Conservation (phyloP, 2,329 filamentous ascomycete genomes). For the Aspergillus unguis region DNA sequence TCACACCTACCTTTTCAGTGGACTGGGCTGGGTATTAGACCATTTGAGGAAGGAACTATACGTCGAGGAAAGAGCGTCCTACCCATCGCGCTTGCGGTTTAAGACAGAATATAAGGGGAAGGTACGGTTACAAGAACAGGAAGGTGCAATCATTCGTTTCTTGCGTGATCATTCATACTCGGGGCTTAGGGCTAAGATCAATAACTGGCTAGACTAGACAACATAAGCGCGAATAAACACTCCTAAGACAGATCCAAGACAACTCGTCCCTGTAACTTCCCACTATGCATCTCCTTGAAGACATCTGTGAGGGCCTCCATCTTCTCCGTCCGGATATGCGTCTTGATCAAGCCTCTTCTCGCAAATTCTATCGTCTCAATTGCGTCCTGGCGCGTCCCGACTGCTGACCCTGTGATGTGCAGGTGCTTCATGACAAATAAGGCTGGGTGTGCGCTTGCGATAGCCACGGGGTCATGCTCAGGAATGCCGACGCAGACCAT, state of each 20-base stretch:
- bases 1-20: too few relatives aligned
- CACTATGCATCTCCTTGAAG: conserved; percentile 46
- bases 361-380: conserved; percentile 50
- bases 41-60: too few relatives aligned
- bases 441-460: conserved; percentile 45
- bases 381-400: conserved; percentile 52
- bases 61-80: too few relatives aligned
- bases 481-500: conserved; percentile 54
- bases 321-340: conserved; percentile 45
- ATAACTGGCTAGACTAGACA: background rate
- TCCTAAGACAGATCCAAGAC: conserved; percentile 43
- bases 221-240: background rate
- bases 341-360: conserved; percentile 47
- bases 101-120: too few relatives aligned
- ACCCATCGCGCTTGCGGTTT: too few relatives aligned
- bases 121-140: too few relatives aligned
- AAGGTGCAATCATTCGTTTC: too few relatives aligned
- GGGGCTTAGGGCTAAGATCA: background rate
- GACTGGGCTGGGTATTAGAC: too few relatives aligned
- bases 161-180: too few relatives aligned
- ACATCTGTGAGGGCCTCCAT: conserved; percentile 47
- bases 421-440: conserved; percentile 42
- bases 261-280: conserved; percentile 46
- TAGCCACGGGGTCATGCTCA: conserved; percentile 44
- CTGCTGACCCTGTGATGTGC: conserved; percentile 50